Evolutionary conservation across 257 asterid species (phyloP).

Genomic region (Rhazya stricta): DNA sequence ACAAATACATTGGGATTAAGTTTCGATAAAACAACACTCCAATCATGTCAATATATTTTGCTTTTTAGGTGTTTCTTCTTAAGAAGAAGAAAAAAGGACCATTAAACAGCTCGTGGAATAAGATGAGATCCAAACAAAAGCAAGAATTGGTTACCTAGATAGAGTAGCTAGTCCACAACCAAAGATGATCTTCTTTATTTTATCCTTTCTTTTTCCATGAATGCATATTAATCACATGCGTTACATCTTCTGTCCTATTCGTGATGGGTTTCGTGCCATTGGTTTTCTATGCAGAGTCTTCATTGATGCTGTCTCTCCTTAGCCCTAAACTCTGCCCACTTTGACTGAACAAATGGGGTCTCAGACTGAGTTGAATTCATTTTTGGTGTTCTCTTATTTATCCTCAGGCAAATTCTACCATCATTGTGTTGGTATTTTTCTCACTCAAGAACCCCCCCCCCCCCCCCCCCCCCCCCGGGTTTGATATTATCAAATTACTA

Average conservation of each 20-base stretch:
- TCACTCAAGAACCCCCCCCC: too few relatives aligned
- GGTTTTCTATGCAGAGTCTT: neutral
- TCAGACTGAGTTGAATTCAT: neutral
- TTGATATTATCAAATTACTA: too few relatives aligned
- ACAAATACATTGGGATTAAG: too few relatives aligned
- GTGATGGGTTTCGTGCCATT: neutral
- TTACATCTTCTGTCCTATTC: neutral
- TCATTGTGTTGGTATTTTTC: neutral
- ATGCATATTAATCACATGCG: slow-evolving; percentile 12
- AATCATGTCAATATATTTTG: neutral
- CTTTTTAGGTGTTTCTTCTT: neutral
- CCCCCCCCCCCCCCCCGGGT: too few relatives aligned
- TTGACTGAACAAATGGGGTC: neutral
- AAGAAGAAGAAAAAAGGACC: too few relatives aligned
- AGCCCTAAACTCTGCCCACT: neutral
- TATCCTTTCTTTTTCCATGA: neutral
- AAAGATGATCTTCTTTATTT: slow-evolving; percentile 2
- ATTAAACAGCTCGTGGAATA: too few relatives aligned
- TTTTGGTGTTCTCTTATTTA: neutral
- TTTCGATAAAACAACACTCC: neutral
- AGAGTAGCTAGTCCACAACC: neutral
- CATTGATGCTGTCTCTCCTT: neutral
- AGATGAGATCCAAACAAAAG: neutral
- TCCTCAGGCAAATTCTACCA: neutral
- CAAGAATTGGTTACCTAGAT: neutral